Base-by-base conservation (phyloP, 2,329 filamentous ascomycete species). In the Fusarium fujikuroi region DNA sequence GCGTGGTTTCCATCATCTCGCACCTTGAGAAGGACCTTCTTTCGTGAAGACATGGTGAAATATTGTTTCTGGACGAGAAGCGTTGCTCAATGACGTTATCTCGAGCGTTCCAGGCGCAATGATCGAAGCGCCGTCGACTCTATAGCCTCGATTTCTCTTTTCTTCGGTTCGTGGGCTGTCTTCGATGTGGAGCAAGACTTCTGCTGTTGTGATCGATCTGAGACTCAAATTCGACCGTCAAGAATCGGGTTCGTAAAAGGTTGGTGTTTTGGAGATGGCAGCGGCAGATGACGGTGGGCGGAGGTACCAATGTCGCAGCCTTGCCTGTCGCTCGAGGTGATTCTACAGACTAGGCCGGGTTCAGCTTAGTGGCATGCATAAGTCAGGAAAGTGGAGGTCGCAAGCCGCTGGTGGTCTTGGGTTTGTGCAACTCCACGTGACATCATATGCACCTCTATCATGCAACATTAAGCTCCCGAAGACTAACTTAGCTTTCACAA, bases 21-120 rank as follows among this genome's bases (percentile, higher is more conserved):
- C 87, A 95, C 93, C 92, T 96, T 96, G 82, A 96, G 87, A 75
- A 96, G 89, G 76, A 95, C 93, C 92, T 96, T 96, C 92, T 95
- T 96, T 83, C 92, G 89, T 79, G 92, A 92, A 81, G 92, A 88
- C 92, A 95, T 95, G 80, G 79, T 85, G 83, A 77, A 69, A 66
- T 69, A 66, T 72, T 60, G 66, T 73, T 58, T 76, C 69, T 63
- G 52, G 63, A 66, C 63, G 58, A 70, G 34, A 59, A 62, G 53
- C 25, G 52, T 72, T 70, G 57, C 61, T 76, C 71, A 76, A 80
- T 80, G 79, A 79, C 78, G 79, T 80, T 80, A 79, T 79, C 72
- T 70, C 72, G 60, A 63, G 65, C 60, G 64, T 53, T 57, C 65
- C 66, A 69, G 70, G 59, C 65, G 72, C 67, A 77, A 78, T 70